Evolutionary conservation across 164 flowering plant species (phyloP).

Genomic region (Taxillus chinensis): DNA sequence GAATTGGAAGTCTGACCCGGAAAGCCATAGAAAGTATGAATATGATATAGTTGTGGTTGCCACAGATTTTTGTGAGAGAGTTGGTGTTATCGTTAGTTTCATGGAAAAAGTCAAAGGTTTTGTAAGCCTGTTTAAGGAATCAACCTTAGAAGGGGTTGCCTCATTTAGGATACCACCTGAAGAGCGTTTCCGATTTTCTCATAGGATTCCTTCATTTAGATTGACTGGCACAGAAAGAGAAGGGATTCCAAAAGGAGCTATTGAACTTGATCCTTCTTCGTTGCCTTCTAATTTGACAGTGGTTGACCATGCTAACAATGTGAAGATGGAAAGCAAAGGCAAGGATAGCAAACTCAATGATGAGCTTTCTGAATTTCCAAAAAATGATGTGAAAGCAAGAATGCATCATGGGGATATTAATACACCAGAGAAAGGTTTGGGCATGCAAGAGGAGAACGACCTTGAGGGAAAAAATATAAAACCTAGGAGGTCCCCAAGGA

Average conservation of each 20-base stretch:
- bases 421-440: conserved; percentile 1
- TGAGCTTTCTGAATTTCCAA: not conserved
- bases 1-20: conserved; percentile 37
- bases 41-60: conserved; percentile 49
- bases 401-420: not conserved
- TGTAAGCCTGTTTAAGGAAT: conserved; percentile 30
- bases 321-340: conserved; percentile 10
- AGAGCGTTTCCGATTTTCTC: conserved; percentile 46
- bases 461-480: conserved; percentile 1
- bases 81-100: conserved; percentile 33
- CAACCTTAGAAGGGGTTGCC: conserved; percentile 7
- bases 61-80: conserved; percentile 24
- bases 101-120: conserved; percentile 44
- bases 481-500: conserved; percentile 26
- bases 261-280: conserved; percentile 58
- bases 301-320: conserved; percentile 8
- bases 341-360: not conserved
- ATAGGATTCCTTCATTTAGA: conserved; percentile 37
- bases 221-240: conserved; percentile 41
- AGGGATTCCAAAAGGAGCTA: conserved; percentile 40
- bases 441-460: not conserved
- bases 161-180: conserved; percentile 20
- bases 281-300: conserved; percentile 19
- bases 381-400: conserved; percentile 3
- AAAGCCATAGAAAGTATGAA: conserved; percentile 21